These are phyloP conservation scores for Tillandsia fasciculata DNA, from an alignment of 176 grass and related monocot species.

Conservation along the genomic window DNA sequence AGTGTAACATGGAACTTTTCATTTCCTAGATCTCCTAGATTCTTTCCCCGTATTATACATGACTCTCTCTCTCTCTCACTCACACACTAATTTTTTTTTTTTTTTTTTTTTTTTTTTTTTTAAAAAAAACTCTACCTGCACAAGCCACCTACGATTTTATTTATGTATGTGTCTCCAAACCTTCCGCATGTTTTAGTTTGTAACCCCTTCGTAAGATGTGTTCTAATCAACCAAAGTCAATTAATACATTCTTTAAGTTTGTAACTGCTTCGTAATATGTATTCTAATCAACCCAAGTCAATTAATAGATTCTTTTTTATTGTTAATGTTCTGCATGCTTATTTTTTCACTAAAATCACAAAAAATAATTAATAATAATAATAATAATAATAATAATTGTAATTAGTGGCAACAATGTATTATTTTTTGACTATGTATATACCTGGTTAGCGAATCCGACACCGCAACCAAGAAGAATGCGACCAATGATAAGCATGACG, in stretches of 20 bases:
- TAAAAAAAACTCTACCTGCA: constrained; percentile 12
- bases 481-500: constrained; percentile 54
- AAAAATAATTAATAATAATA: no score
- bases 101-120: no score
- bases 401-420: background rate
- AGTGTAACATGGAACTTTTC: no score
- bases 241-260: background rate
- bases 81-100: no score
- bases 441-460: constrained; percentile 93
- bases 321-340: background rate
- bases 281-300: constrained; percentile 4
- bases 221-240: constrained; percentile 5
- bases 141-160: constrained; percentile 13
- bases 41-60: no score
- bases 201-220: background rate
- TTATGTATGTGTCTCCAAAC: background rate
- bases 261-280: background rate
- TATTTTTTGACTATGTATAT: background rate
- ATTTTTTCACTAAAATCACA: background rate
- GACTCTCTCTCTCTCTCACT: background rate
- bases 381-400: no score
- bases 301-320: background rate
- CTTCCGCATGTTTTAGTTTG: background rate
- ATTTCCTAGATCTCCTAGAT: no score
- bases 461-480: constrained; percentile 29